These are phyloP conservation scores for Spatholobus suberectus DNA, from an alignment of 306 rosid species.

Conservation along the genomic window DNA sequence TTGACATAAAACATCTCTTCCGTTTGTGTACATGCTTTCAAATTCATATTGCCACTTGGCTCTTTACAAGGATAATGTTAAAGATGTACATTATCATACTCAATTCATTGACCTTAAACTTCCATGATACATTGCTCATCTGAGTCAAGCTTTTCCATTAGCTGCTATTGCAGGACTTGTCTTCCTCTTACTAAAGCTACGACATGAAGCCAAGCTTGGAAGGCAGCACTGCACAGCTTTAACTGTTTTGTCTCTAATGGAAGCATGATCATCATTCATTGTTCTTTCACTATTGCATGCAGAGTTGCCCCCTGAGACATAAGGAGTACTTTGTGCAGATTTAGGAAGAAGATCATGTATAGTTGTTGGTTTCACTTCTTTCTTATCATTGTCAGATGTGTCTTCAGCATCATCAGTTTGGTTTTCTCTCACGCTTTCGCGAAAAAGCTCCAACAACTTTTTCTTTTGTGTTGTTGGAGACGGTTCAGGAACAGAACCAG, in stretches of 20 bases:
- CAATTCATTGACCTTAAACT: constrained; percentile 18
- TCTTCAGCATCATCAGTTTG: constrained; percentile 34
- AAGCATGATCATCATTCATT: constrained; percentile 43
- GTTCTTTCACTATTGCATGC: constrained; percentile 67
- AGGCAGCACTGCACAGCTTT: constrained; percentile 72
- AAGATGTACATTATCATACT: constrained; percentile 49
- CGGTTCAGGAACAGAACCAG: constrained; percentile 43
- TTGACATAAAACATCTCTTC: constrained; percentile 29
- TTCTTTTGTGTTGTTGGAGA: constrained; percentile 71
- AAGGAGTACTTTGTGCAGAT: constrained; percentile 62
- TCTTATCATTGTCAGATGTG: constrained; percentile 32
- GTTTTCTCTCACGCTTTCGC: constrained; percentile 58
- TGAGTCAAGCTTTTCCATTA: constrained; percentile 50
- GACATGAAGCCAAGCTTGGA: constrained; percentile 76
- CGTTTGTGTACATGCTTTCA: constrained; percentile 37
- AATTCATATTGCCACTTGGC: constrained; percentile 42
- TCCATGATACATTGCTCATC: constrained; percentile 24
- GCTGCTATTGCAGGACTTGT: constrained; percentile 67
- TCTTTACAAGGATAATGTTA: constrained; percentile 44
- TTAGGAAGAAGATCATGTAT: constrained; percentile 50
- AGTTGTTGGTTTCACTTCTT: constrained; percentile 48
- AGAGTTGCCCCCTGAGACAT: constrained; percentile 56
- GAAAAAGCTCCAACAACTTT: constrained; percentile 75
- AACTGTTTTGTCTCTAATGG: constrained; percentile 48
- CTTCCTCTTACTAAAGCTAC: constrained; percentile 76